Base-by-base conservation (phyloP, 768 basidiomycete species). In the Tylopilus subfusipes region DNA sequence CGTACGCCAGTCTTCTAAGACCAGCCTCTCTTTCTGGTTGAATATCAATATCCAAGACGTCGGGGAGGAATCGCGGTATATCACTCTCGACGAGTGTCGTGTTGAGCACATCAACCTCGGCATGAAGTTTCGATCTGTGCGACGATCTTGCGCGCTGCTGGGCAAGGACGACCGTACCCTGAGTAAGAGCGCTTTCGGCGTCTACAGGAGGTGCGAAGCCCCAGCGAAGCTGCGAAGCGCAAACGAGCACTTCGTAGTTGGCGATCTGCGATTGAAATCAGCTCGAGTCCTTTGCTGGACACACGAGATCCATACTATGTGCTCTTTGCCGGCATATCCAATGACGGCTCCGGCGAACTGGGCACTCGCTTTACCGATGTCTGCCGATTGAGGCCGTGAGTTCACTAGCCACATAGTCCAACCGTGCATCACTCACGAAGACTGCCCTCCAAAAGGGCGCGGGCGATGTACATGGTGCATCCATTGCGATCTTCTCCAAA, bases 171-270 rank as follows among this genome's bases (percentile, higher is more conserved):
- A 70, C 67, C 0, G 69, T 72, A 2, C 69, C 70, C 49, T 62
- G 70, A 14, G 54, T 14, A 29, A 67, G 60, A 33, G 42, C 38
- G 5, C 48, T 38, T 4, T 64, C 58, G 9, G 38, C 3, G 14
- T 58, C 60, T 3, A 47, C 25, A 8, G 54, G 16, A 25, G 68
- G 38, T 34, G 66, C n/a, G 34, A 70, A 66, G 22, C 66, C 66
- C 69, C 69, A 70, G 10, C 65, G 70, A 19, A 70, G 63, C 42
- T 69, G 67, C 19, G 70, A 70, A 19, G 69, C 68, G 45, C 70
- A 70, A 5, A 75, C 72, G 6, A 73, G 68, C 31, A 73, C 66
- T 49, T 73, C 72, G 27, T 70, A 73, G 34, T 63, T 50, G 46
- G 56, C 27, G 19, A 73, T 61, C 72, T 73, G 45, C 3, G 5